These are phyloP conservation scores for Ogataea pignaliae DNA, from an alignment of 805 yeast species.

Conservation along the genomic window DNA sequence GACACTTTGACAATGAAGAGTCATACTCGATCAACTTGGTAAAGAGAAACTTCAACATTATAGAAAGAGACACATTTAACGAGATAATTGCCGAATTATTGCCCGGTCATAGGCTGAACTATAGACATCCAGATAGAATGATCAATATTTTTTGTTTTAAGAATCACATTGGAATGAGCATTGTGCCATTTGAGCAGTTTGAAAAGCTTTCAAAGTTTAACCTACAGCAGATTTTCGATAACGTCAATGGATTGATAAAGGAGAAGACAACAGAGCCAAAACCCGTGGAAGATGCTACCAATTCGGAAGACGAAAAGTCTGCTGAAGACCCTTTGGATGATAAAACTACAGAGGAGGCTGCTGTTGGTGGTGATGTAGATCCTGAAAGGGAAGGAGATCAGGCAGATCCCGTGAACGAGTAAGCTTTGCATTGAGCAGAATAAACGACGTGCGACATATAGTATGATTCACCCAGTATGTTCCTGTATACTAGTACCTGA, in stretches of 20 bases:
- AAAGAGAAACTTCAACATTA: constrained; percentile 69
- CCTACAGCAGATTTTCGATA: constrained; percentile 73
- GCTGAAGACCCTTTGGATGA: too few species aligned
- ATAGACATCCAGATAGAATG: constrained; percentile 73
- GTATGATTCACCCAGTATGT: too few species aligned
- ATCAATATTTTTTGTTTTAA: constrained; percentile 86
- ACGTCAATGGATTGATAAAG: constrained; percentile 19
- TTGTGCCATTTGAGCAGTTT: constrained; percentile 53
- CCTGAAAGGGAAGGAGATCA: too few species aligned
- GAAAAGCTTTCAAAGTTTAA: constrained; percentile 65
- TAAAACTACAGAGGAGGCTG: too few species aligned
- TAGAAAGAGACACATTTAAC: constrained; percentile 71
- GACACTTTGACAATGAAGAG: constrained; percentile 15
- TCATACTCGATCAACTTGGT: constrained; percentile 79
- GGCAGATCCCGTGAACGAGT: too few species aligned
- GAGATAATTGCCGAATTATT: constrained; percentile 39
- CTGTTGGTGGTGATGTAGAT: too few species aligned
- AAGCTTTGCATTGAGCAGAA: too few species aligned
- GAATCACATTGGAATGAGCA: constrained; percentile 82
- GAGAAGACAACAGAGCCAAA: constrained; percentile 3
- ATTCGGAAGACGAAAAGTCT: not conserved
- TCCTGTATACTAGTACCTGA: too few species aligned
- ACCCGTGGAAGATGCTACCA: not conserved
- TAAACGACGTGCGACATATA: too few species aligned
- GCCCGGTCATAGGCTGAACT: constrained; percentile 70